Percentiles rank a stretch among this genome's conserved stretches.
phyloP scores from a whole-genome alignment of 2,329 filamentous ascomycete genomes.

The Aspergillus fructus region DNA sequence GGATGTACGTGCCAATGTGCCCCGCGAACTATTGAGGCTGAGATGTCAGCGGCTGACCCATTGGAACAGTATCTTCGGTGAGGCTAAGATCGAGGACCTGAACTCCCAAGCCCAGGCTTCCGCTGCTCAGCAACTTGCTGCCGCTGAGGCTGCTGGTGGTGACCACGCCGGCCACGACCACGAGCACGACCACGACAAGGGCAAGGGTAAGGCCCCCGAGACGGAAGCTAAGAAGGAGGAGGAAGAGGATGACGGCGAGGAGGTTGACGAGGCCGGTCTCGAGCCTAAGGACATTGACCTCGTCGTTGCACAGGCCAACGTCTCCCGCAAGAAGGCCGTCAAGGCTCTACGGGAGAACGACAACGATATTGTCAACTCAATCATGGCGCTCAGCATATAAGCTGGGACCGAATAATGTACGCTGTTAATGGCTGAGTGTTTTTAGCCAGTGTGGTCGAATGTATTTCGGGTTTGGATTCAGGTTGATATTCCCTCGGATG shows the following conservation, averaged over 20 bases:
- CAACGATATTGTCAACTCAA: slow-evolving; percentile 99
- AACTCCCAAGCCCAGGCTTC: slow-evolving; percentile 97
- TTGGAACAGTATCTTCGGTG: slow-evolving; percentile 82
- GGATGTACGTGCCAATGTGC: slow-evolving; percentile 71
- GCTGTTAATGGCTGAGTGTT: slow-evolving; percentile 24
- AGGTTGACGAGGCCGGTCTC: slow-evolving; percentile 89
- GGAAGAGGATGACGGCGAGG: slow-evolving; percentile 90
- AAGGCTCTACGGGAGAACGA: slow-evolving; percentile 97
- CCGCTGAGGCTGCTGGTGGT: slow-evolving; percentile 61
- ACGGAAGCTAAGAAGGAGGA: slow-evolving; percentile 66
- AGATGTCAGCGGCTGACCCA: slow-evolving; percentile 22
- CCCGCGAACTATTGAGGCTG: background rate
- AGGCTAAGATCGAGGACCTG: slow-evolving; percentile 99
- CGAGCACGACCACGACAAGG: slow-evolving; percentile 55
- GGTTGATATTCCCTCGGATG: slow-evolving; percentile 27
- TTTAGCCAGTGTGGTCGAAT: slow-evolving; percentile 26
- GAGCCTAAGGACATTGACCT: slow-evolving; percentile 99
- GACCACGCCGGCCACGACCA: slow-evolving; percentile 57
- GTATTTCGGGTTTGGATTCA: slow-evolving; percentile 29
- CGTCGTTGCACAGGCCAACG: slow-evolving; percentile 96
- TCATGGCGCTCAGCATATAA: slow-evolving; percentile 93
- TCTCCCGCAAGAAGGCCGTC: slow-evolving; percentile 97
- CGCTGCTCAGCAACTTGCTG: slow-evolving; percentile 91
- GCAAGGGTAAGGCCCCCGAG: slow-evolving; percentile 68
- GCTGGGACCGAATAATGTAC: slow-evolving; percentile 21